These are phyloP conservation scores for Penstemon davidsonii DNA, from an alignment of 257 asterid genomes.

Conservation along the genomic window DNA sequence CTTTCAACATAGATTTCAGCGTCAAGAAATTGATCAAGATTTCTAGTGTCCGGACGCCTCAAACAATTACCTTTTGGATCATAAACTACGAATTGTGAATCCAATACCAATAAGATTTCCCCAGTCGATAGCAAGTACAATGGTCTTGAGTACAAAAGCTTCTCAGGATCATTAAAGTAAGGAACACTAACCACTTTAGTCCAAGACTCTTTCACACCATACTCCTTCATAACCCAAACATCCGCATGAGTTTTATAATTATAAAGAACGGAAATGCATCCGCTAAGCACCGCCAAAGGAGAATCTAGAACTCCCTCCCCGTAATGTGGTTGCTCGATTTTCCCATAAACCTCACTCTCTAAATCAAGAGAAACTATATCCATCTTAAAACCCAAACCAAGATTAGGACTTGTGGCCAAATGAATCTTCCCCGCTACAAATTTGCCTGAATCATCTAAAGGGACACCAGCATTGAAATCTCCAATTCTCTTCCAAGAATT, in stretches of 20 bases:
- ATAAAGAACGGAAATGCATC: constrained; percentile 36
- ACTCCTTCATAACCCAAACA: constrained; percentile 56
- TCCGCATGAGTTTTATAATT: constrained; percentile 23
- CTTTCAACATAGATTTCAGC: constrained; percentile 47
- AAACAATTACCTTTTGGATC: constrained; percentile 28
- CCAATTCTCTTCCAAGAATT: constrained; percentile 49
- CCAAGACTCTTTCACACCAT: constrained; percentile 50
- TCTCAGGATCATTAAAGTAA: constrained; percentile 19
- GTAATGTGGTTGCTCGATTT: constrained; percentile 39
- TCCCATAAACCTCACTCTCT: constrained; percentile 36
- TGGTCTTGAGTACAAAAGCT: constrained; percentile 21
- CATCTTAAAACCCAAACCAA: constrained; percentile 18
- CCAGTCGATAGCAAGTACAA: constrained; percentile 37
- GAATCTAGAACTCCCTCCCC: constrained; percentile 25
- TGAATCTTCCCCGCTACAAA: constrained; percentile 53
- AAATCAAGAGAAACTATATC: constrained; percentile 47
- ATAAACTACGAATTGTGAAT: constrained; percentile 33
- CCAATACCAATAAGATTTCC: constrained; percentile 37
- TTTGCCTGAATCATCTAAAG: constrained; percentile 29
- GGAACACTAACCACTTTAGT: constrained; percentile 38
- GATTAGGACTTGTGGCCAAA: constrained; percentile 25
- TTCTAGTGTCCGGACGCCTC: constrained; percentile 27
- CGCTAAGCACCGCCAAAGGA: constrained; percentile 41
- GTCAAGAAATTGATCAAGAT: constrained; percentile 21
- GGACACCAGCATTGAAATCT: constrained; percentile 37